Evolutionary conservation across 495 filamentous ascomycete species (phyloP), one percentile per base, ranked within the genome.

Genomic region (Massariosphaeria phaeospora): DNA sequence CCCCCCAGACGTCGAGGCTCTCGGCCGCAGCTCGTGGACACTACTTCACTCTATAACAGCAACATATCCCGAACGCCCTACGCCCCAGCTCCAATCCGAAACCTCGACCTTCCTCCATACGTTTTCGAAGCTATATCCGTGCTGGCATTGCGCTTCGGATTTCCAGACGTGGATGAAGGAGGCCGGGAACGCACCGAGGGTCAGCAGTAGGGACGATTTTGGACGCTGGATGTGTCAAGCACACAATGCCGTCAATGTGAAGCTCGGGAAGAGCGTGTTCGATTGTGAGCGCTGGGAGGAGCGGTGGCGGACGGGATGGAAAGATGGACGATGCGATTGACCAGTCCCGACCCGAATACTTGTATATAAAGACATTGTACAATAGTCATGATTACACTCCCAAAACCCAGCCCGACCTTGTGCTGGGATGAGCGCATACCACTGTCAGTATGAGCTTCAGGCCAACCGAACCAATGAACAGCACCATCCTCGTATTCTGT

Each of bases 161-260:
- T 96, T 98, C 69, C 85, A 81, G 69, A 62, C 52, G 0, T 97
- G 90, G 80, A 86, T 97, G 74, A 75, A 73, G 55, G 79, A 78
- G 63, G 73, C 73, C n/a, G 74, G 75, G 62, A 85, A 91, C 43
- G 77, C 83, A 67, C 82, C 89, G 48, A 70, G 78, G 64, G 73
- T 91, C 26, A 76, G 76, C 9, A 81, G 79, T 48, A 70, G 86
- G 36, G 76, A 79, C 29, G 86, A 86, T 64, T 89, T 98, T 64
- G 93, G 90, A 35, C 76, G 75, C 61, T 98, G 94, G 94, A 84
- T 97, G 77, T 98, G 93, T 65, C 85, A 91, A 69, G 93, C 93
- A 63, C 93, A 98, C 76, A 98, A 98, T 75, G 90, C 88, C 61
- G 93, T 98, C 20, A 98, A 98, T 77, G 74, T 78, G 43, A 96